Conservation (phyloP, 2,329 filamentous ascomycete genomes). For the Pseudogymnoascus sp. region DNA sequence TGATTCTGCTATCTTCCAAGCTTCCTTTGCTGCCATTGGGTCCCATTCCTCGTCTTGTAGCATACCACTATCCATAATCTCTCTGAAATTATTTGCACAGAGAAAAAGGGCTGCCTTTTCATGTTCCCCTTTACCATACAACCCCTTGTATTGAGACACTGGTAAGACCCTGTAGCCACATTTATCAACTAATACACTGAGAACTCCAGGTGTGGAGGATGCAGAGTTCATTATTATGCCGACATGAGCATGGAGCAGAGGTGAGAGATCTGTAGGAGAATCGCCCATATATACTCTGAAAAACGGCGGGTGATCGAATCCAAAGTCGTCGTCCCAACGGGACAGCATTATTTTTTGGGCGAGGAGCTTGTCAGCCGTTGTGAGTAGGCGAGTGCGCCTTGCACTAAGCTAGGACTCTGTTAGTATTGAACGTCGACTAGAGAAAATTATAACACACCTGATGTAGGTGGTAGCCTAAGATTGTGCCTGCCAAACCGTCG, state of each 20-base stretch:
- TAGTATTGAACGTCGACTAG: constrained; percentile 19
- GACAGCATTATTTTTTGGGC: constrained; percentile 19
- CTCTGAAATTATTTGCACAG: constrained; percentile 21
- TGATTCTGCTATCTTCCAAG: background rate
- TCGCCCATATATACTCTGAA: constrained; percentile 26
- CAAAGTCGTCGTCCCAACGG: background rate
- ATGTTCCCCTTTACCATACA: constrained; percentile 15
- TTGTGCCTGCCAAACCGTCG: background rate
- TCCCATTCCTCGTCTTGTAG: background rate
- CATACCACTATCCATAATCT: constrained; percentile 19
- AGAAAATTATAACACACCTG: background rate
- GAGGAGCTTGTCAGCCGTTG: constrained; percentile 22
- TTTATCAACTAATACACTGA: constrained; percentile 13
- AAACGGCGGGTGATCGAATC: background rate
- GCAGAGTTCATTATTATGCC: constrained; percentile 20
- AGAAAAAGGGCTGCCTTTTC: constrained; percentile 9
- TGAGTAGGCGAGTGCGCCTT: background rate
- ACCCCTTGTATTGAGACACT: constrained; percentile 16
- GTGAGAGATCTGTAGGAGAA: constrained; percentile 27
- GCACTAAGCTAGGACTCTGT: no score
- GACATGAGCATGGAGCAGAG: constrained; percentile 20
- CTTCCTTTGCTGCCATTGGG: background rate
- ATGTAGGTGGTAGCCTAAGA: background rate
- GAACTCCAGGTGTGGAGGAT: background rate
- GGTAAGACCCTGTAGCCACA: constrained; percentile 17